These are phyloP conservation scores for Colletotrichum neosansevieriae DNA, from an alignment of 2,329 filamentous ascomycete genomes.

Conservation along the genomic window DNA sequence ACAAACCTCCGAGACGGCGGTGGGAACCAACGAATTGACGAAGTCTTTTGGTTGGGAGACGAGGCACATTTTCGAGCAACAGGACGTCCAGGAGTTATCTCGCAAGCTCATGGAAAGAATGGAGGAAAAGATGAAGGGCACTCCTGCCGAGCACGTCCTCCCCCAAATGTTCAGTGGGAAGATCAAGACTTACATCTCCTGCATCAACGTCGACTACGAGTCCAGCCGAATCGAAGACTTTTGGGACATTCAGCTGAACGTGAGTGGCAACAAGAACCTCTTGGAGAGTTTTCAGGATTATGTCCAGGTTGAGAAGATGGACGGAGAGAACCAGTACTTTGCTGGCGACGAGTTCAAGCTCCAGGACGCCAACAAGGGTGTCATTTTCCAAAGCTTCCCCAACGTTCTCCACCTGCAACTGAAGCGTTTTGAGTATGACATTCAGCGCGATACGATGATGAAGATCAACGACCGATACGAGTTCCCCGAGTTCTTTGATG, in stretches of 20 bases:
- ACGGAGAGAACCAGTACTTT: conserved; percentile 98
- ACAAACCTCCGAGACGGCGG: conserved; percentile 85
- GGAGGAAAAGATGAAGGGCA: conserved; percentile 98
- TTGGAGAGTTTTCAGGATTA: conserved; percentile 97
- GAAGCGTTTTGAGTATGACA: conserved; percentile 98
- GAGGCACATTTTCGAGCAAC: conserved; percentile 97
- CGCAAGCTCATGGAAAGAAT: conserved; percentile 97
- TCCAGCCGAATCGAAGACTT: conserved; percentile 96
- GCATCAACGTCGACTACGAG: conserved; percentile 98
- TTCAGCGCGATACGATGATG: conserved; percentile 97
- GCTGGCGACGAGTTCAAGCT: conserved; percentile 90
- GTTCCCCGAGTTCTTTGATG: conserved; percentile 86
- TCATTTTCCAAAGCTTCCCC: conserved; percentile 96
- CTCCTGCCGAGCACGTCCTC: conserved; percentile 87
- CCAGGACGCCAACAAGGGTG: conserved; percentile 97
- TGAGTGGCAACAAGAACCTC: conserved; percentile 91
- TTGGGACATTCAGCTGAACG: conserved; percentile 98
- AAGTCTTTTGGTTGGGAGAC: conserved; percentile 99
- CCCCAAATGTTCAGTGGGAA: conserved; percentile 95
- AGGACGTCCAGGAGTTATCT: conserved; percentile 97
- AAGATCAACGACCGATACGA: conserved; percentile 97
- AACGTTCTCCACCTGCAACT: conserved; percentile 94
- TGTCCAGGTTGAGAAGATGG: conserved; percentile 94
- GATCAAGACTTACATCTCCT: conserved; percentile 98
- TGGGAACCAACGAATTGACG: conserved; percentile 92